A percentile compares a stretch with the other conserved stretches of the same genome.
Conservation (phyloP, 2,329 filamentous ascomycete species). For the Xylariaceae sp. region DNA sequence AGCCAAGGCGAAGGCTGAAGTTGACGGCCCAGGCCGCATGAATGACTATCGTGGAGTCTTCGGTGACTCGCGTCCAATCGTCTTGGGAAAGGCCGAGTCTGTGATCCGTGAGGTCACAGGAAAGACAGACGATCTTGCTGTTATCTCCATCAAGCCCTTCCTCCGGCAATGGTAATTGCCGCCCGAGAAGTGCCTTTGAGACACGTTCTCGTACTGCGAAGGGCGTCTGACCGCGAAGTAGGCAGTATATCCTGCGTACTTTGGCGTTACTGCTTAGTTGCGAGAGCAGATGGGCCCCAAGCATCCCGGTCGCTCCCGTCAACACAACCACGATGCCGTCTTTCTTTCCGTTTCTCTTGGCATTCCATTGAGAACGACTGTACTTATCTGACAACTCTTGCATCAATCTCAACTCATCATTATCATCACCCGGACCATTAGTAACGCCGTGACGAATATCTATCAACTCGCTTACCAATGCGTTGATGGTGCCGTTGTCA, state of each 20-base stretch:
- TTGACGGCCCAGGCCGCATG: slow-evolving; percentile 66
- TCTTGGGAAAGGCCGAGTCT: slow-evolving; percentile 46
- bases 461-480: slow-evolving; percentile 25
- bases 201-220: slow-evolving; percentile 44
- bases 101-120: slow-evolving; percentile 44
- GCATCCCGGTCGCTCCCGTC: slow-evolving; percentile 28
- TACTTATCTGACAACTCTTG: slow-evolving; percentile 29
- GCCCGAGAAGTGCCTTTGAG: slow-evolving; percentile 38
- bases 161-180: slow-evolving; percentile 22
- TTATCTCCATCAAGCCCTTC: slow-evolving; percentile 16
- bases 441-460: not conserved
- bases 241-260: slow-evolving; percentile 51
- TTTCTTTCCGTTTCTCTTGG: slow-evolving; percentile 1
- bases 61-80: slow-evolving; percentile 40
- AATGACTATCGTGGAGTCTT: slow-evolving; percentile 50
- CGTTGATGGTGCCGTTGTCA: slow-evolving; percentile 52
- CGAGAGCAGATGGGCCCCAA: slow-evolving; percentile 51
- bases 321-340: slow-evolving; percentile 22
- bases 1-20: slow-evolving; percentile 55
- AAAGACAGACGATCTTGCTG: slow-evolving; percentile 45
- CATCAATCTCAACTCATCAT: slow-evolving; percentile 25
- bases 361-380: too few species aligned
- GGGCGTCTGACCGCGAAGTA: slow-evolving; percentile 48
- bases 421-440: not conserved
- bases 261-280: slow-evolving; percentile 37